Percentiles rank a stretch among this genome's conserved stretches.
Conservation (phyloP, 2,329 filamentous ascomycete species). For the Ophiocordyceps robertsii region DNA sequence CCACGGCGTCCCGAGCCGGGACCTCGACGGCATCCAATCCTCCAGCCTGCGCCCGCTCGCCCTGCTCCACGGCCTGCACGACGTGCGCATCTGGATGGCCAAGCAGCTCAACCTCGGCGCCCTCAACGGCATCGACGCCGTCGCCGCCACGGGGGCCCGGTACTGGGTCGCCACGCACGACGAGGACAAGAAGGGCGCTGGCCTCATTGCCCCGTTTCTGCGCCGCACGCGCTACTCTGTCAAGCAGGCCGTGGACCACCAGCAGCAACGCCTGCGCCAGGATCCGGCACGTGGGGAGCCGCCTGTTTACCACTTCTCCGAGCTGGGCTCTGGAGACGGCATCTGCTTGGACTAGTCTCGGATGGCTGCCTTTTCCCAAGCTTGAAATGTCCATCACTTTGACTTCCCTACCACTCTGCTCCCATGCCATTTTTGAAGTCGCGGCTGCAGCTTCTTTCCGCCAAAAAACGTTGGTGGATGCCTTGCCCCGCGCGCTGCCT, state of each 20-base stretch:
- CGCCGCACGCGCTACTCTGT: conserved; percentile 28
- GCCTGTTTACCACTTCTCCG: conserved; percentile 32
- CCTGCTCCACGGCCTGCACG: conserved; percentile 50
- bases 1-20: conserved; percentile 39
- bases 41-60: conserved; percentile 38
- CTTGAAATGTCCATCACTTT: too few relatives aligned
- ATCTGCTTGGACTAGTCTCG: conserved; percentile 30
- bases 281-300: conserved; percentile 9
- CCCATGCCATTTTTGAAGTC: too few relatives aligned
- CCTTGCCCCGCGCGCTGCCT: too few relatives aligned
- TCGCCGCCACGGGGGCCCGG: conserved; percentile 33
- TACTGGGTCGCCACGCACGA: conserved; percentile 58
- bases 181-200: conserved; percentile 45
- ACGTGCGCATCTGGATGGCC: conserved; percentile 34
- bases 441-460: too few relatives aligned
- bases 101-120: conserved; percentile 52
- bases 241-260: conserved; percentile 25
- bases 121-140: conserved; percentile 44
- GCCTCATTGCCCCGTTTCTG: conserved; percentile 40
- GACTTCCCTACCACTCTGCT: too few relatives aligned
- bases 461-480: too few relatives aligned
- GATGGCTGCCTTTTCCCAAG: too few relatives aligned
- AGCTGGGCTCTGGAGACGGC: conserved; percentile 42
- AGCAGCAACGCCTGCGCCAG: conserved; percentile 11
- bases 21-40: conserved; percentile 25